A percentile compares a stretch with the other conserved stretches of the same genome.
These are phyloP conservation scores for Alternaria panax DNA, from an alignment of 2,329 filamentous ascomycete species.

Conservation along the genomic window DNA sequence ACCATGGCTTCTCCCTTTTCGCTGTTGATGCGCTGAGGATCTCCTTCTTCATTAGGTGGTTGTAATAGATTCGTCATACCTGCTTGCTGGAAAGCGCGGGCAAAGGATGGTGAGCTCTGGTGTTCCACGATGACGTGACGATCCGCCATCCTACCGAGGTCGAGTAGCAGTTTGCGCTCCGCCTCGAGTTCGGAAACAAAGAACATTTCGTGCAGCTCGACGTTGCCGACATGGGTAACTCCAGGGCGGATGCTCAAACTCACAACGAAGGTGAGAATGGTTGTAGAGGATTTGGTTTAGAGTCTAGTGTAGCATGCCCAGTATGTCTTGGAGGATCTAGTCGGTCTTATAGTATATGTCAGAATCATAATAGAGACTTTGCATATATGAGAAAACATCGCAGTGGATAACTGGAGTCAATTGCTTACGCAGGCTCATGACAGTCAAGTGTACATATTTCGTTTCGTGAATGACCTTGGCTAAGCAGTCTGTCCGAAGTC, in stretches of 20 bases:
- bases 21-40: slow-evolving; percentile 11
- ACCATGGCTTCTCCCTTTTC: slow-evolving; percentile 30
- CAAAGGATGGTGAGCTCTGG: slow-evolving; percentile 18
- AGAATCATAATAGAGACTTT: not conserved
- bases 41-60: not conserved
- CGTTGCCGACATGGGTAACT: slow-evolving; percentile 13
- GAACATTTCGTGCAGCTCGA: slow-evolving; percentile 16
- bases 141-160: slow-evolving; percentile 6
- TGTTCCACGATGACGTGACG: slow-evolving; percentile 14
- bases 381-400: not conserved
- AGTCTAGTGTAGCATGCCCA: not conserved
- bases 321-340: not conserved
- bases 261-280: not conserved
- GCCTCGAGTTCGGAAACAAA: slow-evolving; percentile 18
- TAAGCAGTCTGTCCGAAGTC: not conserved
- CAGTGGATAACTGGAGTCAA: not conserved
- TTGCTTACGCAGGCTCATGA: not conserved
- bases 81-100: slow-evolving; percentile 13
- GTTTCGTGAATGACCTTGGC: not conserved
- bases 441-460: not conserved
- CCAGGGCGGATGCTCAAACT: not conserved
- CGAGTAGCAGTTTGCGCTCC: slow-evolving; percentile 12
- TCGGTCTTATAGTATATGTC: not conserved
- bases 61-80: slow-evolving; percentile 14
- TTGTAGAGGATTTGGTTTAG: not conserved